These are phyloP conservation scores for Pezicula neosporulosa DNA, from an alignment of 2,329 filamentous ascomycete species.

Conservation along the genomic window DNA sequence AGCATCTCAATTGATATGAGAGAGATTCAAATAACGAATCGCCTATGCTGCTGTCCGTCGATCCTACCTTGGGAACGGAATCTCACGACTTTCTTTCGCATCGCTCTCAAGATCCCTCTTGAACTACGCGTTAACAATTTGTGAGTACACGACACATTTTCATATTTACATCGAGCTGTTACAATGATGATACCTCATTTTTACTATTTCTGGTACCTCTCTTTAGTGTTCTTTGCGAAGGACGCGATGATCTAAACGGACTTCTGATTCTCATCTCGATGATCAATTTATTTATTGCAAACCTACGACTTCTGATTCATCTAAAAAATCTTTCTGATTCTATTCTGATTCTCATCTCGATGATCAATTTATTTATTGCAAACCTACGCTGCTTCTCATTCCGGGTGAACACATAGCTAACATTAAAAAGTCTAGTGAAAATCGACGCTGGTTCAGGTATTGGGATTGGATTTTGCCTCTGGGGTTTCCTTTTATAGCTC, in stretches of 20 bases:
- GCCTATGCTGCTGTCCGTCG: neutral
- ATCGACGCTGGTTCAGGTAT: no score
- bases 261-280: constrained; percentile 60
- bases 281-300: neutral
- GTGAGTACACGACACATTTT: constrained; percentile 2
- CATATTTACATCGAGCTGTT: constrained; percentile 5
- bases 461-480: no score
- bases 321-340: no score
- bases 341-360: constrained; percentile 60
- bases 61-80: neutral
- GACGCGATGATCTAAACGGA: constrained; percentile 78
- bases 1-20: no score
- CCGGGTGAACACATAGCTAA: no score
- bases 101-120: neutral
- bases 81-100: no score
- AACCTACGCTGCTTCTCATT: no score
- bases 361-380: neutral
- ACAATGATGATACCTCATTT: constrained; percentile 70
- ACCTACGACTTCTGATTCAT: no score
- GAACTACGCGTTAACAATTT: neutral
- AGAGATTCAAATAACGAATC: no score
- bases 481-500: no score
- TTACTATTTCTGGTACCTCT: constrained; percentile 93
- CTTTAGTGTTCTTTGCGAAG: constrained; percentile 63
- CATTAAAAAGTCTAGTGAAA: no score